Conservation (phyloP, 768 basidiomycete species). For the Psilocybe subaeruginosa region DNA sequence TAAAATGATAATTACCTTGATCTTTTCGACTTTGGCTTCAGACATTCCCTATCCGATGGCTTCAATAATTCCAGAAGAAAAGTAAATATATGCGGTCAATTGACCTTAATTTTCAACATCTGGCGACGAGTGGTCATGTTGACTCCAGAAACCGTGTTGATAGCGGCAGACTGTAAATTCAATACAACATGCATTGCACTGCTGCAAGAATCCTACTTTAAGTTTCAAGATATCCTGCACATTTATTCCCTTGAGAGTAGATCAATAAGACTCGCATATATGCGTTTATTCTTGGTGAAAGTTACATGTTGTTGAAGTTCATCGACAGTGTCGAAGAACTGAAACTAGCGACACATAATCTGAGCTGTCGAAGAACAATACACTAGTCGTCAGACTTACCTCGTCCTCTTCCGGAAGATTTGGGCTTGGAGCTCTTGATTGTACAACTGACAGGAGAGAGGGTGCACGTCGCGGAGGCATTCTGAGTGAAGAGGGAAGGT, state of each 20-base stretch:
- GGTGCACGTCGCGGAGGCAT: constrained; percentile 60
- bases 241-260: constrained; percentile 76
- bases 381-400: constrained; percentile 22
- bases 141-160: constrained; percentile 85
- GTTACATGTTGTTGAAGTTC: constrained; percentile 82
- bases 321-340: constrained; percentile 80
- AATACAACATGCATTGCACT: constrained; percentile 4
- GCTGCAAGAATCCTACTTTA: constrained; percentile 53
- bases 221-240: constrained; percentile 95
- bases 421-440: constrained; percentile 53
- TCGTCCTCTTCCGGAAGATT: constrained; percentile 50
- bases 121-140: constrained; percentile 91
- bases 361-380: background rate
- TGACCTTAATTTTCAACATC: constrained; percentile 91
- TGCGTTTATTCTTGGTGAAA: constrained; percentile 3
- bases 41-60: constrained; percentile 75
- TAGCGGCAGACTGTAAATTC: constrained; percentile 64
- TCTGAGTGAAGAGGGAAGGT: background rate
- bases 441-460: constrained; percentile 45
- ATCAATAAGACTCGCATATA: constrained; percentile 15
- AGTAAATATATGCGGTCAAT: constrained; percentile 21
- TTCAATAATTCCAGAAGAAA: constrained; percentile 4
- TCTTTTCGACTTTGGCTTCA: constrained; percentile 97
- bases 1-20: constrained; percentile 58
- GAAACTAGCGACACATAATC: constrained; percentile 35